Base-by-base conservation (phyloP, 495 filamentous ascomycete species). In the Neurospora sp. region DNA sequence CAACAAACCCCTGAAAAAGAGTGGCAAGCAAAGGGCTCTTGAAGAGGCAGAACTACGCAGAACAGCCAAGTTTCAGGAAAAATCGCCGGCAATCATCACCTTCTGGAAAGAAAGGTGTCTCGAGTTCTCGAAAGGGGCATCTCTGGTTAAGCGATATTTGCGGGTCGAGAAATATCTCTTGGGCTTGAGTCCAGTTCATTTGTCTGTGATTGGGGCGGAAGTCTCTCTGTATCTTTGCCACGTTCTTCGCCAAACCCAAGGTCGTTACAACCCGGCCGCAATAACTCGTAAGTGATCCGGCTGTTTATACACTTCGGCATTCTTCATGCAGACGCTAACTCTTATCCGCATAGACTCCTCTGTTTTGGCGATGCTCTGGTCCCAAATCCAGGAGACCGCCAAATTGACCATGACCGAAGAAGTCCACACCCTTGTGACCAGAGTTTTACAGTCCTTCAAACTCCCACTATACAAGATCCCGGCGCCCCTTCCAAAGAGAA, bases 161-260 rank as follows among this genome's bases (percentile, higher is more conserved):
- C 83, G 84, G 69, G 78, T 84, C 8, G 82, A 84, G 70, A 84
- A 81, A 14, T 87, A 84, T 70, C 79, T 87, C 5, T 76, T 69
- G 9, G 73, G 71, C 10, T 72, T 85, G 14, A 71, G 77, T 3
- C 69, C 76, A 5, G 70, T 73, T 0, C 81, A 83, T n/a, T 75
- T 78, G 9, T 71, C 74, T 0, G 74, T 75, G 14, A 71, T 84
- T 69, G 78, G 77, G 10, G 81, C 83, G 0, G 87, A 90, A 70
- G 76, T 87, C 0, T 71, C 84, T 7, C 71, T 86, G 2, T 89
- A 85, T 72, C 74, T 85, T 65, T 78, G 87, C 35, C 80, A 83
- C 70, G 81, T 81, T 10, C 75, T 88, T 40, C 71, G 84, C 16
- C 73, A 72, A 14, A 74, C 81, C 5, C 72, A 77, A 59, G 39